Percentiles rank a stretch among this genome's conserved stretches.
Evolutionary conservation across 1,284 basidiomycete species (phyloP).

Genomic region (Dichomitus squalens): DNA sequence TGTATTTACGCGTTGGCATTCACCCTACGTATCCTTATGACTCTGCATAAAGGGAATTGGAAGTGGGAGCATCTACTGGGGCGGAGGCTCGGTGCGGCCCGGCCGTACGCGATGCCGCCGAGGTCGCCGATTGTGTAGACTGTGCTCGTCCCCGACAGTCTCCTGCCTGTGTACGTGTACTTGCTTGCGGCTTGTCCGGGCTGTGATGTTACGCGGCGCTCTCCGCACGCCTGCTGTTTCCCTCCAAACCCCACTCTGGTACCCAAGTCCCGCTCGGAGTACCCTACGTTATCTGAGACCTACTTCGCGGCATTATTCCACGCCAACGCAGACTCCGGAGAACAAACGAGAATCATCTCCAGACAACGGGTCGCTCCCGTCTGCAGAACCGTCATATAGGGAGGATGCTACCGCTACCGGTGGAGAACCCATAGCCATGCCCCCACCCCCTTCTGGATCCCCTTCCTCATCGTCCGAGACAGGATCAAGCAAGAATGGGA

Average conservation of each 20-base stretch:
- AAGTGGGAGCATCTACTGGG: too few species aligned
- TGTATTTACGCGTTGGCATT: too few species aligned
- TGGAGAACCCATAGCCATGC: background rate
- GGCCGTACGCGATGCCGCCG: too few species aligned
- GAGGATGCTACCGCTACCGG: background rate
- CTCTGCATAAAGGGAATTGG: too few species aligned
- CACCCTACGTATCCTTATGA: too few species aligned
- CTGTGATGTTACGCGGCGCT: conserved; percentile 16
- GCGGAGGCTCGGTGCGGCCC: too few species aligned
- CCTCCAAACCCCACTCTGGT: background rate
- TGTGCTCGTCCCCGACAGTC: background rate
- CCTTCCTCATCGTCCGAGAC: background rate
- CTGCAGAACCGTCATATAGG: background rate
- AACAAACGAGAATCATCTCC: background rate
- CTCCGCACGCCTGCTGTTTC: conserved; percentile 3
- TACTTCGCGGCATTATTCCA: conserved; percentile 11
- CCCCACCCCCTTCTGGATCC: background rate
- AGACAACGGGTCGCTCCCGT: background rate
- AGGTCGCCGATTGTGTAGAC: too few species aligned
- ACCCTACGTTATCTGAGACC: conserved; percentile 2
- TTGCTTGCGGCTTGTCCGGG: background rate
- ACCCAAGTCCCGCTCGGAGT: background rate
- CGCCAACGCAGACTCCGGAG: conserved; percentile 11
- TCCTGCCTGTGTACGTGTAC: background rate
- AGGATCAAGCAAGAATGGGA: background rate